These are phyloP conservation scores for Astragalus glycyphyllos DNA, from an alignment of 306 rosid genomes.

Conservation along the genomic window DNA sequence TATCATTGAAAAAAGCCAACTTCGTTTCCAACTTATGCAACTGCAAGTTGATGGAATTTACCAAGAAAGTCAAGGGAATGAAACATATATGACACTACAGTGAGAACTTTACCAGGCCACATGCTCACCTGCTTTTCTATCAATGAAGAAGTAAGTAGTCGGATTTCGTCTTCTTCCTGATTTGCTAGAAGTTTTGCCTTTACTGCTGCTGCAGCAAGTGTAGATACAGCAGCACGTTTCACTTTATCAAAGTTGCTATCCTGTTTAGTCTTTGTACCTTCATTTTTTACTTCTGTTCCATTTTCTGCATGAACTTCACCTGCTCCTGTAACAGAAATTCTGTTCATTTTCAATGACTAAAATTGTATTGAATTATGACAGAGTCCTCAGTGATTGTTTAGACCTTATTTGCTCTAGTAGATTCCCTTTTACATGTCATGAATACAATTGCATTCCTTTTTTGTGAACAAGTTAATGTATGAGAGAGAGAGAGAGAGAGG, in stretches of 20 bases:
- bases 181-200: constrained; percentile 88
- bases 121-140: constrained; percentile 83
- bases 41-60: constrained; percentile 54
- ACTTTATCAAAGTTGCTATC: constrained; percentile 60
- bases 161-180: constrained; percentile 88
- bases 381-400: constrained; percentile 6
- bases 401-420: constrained; percentile 12
- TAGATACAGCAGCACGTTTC: constrained; percentile 80
- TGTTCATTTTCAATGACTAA: constrained; percentile 18
- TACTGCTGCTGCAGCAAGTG: constrained; percentile 84
- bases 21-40: constrained; percentile 84
- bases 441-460: constrained; percentile 19
- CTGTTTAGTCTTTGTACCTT: constrained; percentile 42
- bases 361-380: constrained; percentile 1
- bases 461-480: background rate
- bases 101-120: constrained; percentile 30
- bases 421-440: constrained; percentile 22
- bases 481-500: background rate
- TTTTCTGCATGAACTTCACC: constrained; percentile 59
- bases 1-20: constrained; percentile 71
- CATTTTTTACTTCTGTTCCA: constrained; percentile 47
- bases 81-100: constrained; percentile 8
- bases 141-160: constrained; percentile 67
- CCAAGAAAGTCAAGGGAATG: constrained; percentile 32
- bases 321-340: constrained; percentile 43